phyloP scores from a whole-genome alignment of 2,329 filamentous ascomycete species.

The Phaeosphaeria sp. region DNA sequence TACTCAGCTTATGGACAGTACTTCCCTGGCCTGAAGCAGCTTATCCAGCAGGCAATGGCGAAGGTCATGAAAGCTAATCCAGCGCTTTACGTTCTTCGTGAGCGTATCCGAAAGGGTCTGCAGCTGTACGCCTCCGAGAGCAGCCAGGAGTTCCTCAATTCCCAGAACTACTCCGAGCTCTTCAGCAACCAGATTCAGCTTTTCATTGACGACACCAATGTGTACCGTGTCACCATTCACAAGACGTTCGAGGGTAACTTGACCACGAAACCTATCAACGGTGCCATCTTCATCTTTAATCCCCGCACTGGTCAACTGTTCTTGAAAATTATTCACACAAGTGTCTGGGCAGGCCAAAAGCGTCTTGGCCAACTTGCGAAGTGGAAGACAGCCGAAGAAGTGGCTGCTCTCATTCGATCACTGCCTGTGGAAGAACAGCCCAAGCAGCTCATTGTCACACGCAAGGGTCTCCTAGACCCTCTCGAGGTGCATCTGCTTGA shows the following conservation, averaged over 20 bases:
- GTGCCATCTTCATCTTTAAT: constrained; percentile 99
- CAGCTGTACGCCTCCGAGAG: constrained; percentile 98
- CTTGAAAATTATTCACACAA: constrained; percentile 99
- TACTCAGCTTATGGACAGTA: constrained; percentile 99
- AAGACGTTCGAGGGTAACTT: constrained; percentile 99
- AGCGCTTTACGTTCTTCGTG: constrained; percentile 91
- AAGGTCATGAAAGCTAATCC: constrained; percentile 99
- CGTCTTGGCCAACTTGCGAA: constrained; percentile 97
- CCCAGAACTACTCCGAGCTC: constrained; percentile 97
- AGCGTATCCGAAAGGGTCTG: constrained; percentile 97
- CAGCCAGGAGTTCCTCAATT: constrained; percentile 99
- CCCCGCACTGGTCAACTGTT: constrained; percentile 97
- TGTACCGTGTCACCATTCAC: constrained; percentile 98
- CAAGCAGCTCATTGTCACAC: constrained; percentile 97
- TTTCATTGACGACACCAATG: constrained; percentile 99
- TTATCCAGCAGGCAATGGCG: constrained; percentile 97
- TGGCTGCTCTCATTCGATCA: constrained; percentile 93
- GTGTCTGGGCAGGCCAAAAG: constrained; percentile 98
- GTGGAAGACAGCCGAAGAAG: constrained; percentile 99
- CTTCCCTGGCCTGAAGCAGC: constrained; percentile 94
- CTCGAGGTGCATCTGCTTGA: constrained; percentile 96
- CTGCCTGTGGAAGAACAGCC: constrained; percentile 97
- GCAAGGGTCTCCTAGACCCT: constrained; percentile 95
- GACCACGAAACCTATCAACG: constrained; percentile 99
- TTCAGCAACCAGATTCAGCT: constrained; percentile 99